Evolutionary conservation across 257 asterid genomes (phyloP), one percentile per base, ranked within the genome.

Genomic region (Nicotiana tabacum): DNA sequence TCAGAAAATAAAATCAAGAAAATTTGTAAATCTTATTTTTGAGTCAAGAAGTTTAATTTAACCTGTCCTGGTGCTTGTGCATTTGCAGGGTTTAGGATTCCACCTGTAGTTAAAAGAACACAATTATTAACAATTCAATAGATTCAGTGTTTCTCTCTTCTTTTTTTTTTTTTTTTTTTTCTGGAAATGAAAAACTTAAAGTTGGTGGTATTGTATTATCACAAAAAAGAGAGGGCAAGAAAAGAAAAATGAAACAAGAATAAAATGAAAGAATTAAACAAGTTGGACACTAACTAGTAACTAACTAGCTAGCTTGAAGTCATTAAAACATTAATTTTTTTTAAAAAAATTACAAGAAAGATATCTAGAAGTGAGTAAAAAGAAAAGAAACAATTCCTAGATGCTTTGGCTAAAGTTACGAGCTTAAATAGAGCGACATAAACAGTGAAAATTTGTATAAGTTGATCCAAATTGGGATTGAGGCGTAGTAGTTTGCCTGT

Each of bases 41-140:
- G 81, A 62, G 74, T 64, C 13, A 32, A 10, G 58, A 53, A 53
- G 17, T 11, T 53, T 53, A 53, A 37, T 81, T 32, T 32, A 32
- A 85, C 88, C 84, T 85, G 88, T 46, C 82, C 85, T 68, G 79
- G 0, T 46, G 84, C 86, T 57, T 85, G 87, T 60, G 84, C 84
- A 29, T 48, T 79, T 35, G 84, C 82, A 62, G 56, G 82, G 43
- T 21, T 83, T 55, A 29, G 55, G 33, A 55, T 55, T 24, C 67
- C 82, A 83, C 86, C 86, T 85, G 80, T 17, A 21, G 46, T 16
- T 56, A 27, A 56, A 37, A 30, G 35, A 17, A 29, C 30, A 35
- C 2, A 21, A 29, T 9, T 12, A 17, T 29, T 53, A 53, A 53
- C 18, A 53, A 53, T 51, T 51, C 17, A 18, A 17, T 13, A 30